phyloP scores from a whole-genome alignment of 2,329 filamentous ascomycete genomes.

The Trematosphaeria pertusa region DNA sequence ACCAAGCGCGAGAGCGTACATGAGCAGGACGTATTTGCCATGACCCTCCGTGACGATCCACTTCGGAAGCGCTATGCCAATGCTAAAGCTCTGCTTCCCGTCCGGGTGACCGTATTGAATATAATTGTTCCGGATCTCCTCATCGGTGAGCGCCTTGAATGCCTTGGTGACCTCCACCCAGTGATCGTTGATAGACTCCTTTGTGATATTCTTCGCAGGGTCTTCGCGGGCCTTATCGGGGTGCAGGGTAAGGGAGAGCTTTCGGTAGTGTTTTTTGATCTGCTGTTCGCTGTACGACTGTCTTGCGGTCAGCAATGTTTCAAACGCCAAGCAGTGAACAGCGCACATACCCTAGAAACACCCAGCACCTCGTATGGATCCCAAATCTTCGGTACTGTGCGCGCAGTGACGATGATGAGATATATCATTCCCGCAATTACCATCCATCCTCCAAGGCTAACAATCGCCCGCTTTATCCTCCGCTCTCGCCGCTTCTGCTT shows the following conservation, averaged over 20 bases:
- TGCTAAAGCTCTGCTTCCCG: conserved; percentile 97
- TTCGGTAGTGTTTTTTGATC: conserved; percentile 91
- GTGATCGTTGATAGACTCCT: conserved; percentile 81
- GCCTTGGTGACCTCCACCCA: conserved; percentile 98
- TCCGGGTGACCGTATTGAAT: conserved; percentile 95
- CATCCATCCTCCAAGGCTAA: conserved; percentile 78
- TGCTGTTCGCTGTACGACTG: conserved; percentile 84
- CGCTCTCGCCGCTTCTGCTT: conserved; percentile 90
- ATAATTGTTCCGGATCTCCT: conserved; percentile 96
- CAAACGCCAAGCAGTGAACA: neutral
- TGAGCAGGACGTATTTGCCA: conserved; percentile 90
- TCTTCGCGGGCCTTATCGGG: conserved; percentile 92
- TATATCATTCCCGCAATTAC: conserved; percentile 92
- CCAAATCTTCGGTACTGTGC: conserved; percentile 79
- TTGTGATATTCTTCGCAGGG: conserved; percentile 84
- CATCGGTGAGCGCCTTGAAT: conserved; percentile 96
- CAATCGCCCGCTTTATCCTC: conserved; percentile 81
- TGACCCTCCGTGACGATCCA: conserved; percentile 93
- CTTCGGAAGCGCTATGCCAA: conserved; percentile 93
- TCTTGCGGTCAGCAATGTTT: conserved; percentile 27
- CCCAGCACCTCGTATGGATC: conserved; percentile 96
- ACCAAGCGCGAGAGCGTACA: conserved; percentile 88
- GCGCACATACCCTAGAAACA: conserved; percentile 72
- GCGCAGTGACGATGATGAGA: conserved; percentile 80
- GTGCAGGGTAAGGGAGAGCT: conserved; percentile 83